A percentile compares a stretch with the other conserved stretches of the same genome.
These are phyloP conservation scores for Babesia ovis DNA, from an alignment of 169 alveolate species.

Conservation along the genomic window DNA sequence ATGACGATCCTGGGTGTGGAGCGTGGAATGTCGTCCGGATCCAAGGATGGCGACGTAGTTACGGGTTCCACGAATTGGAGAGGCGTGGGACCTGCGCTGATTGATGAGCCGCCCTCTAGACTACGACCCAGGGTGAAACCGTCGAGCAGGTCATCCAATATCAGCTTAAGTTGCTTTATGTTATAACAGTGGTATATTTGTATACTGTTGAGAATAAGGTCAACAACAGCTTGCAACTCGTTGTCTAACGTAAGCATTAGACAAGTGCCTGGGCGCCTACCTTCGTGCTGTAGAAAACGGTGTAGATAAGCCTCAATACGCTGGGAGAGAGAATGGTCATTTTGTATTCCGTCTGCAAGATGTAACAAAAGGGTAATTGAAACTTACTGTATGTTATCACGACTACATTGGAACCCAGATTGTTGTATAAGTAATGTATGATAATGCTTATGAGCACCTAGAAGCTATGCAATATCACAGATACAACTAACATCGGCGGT, in stretches of 20 bases:
- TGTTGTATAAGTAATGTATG: conserved; percentile 23
- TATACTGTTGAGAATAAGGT: not conserved
- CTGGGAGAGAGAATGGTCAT: not conserved
- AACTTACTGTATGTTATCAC: conserved; percentile 48
- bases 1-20: not conserved
- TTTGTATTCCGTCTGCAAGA: conserved; percentile 27
- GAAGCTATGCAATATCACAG: not conserved
- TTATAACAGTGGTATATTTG: not conserved
- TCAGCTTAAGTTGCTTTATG: not conserved
- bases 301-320: not conserved
- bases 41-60: not conserved
- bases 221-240: not conserved
- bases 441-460: conserved; percentile 34
- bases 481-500: conserved; percentile 25
- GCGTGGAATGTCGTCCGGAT: not conserved
- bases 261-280: too few relatives aligned
- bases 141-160: not conserved
- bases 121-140: too few relatives aligned
- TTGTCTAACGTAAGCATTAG: too few relatives aligned
- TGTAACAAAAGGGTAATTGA: not conserved
- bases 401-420: conserved; percentile 30
- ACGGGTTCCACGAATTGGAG: too few relatives aligned
- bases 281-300: too few relatives aligned
- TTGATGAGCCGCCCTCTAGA: too few relatives aligned
- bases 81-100: too few relatives aligned